Conservation (phyloP, 2,329 filamentous ascomycete genomes). For the Corinectria fuckeliana region DNA sequence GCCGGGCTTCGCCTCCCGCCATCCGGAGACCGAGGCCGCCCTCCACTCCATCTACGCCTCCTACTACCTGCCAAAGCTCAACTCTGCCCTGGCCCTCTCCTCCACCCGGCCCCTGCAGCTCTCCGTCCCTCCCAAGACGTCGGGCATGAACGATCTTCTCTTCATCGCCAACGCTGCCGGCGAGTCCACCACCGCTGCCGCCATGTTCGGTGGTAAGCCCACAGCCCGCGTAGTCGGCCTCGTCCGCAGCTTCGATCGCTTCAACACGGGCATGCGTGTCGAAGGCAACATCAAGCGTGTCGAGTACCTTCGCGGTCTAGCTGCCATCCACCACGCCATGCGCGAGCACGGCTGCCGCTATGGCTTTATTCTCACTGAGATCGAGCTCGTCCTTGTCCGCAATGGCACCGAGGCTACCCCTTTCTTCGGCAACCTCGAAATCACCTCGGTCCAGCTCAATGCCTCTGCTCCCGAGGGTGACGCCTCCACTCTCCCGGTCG, state of each 20-base stretch:
- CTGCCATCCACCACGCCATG: conserved; percentile 89
- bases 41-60: conserved; percentile 78
- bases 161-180: conserved; percentile 70
- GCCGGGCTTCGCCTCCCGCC: conserved; percentile 63
- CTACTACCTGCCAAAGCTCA: conserved; percentile 86
- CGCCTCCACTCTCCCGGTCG: conserved; percentile 41
- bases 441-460: conserved; percentile 67
- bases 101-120: conserved; percentile 69
- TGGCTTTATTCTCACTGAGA: conserved; percentile 95
- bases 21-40: conserved; percentile 79
- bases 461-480: conserved; percentile 42
- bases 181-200: conserved; percentile 61
- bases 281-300: conserved; percentile 86
- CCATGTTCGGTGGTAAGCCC: conserved; percentile 57
- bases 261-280: conserved; percentile 93
- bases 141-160: conserved; percentile 58
- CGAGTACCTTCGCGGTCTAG: conserved; percentile 85
- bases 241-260: conserved; percentile 90
- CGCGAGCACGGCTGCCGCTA: conserved; percentile 92
- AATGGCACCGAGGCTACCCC: conserved; percentile 75
- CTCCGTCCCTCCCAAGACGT: conserved; percentile 48
- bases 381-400: conserved; percentile 89
- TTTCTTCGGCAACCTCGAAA: conserved; percentile 88
- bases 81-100: conserved; percentile 79
- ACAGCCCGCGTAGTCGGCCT: conserved; percentile 74